These are phyloP conservation scores for Lathyrus tuberosus DNA, from an alignment of 306 rosid species.

Conservation along the genomic window DNA sequence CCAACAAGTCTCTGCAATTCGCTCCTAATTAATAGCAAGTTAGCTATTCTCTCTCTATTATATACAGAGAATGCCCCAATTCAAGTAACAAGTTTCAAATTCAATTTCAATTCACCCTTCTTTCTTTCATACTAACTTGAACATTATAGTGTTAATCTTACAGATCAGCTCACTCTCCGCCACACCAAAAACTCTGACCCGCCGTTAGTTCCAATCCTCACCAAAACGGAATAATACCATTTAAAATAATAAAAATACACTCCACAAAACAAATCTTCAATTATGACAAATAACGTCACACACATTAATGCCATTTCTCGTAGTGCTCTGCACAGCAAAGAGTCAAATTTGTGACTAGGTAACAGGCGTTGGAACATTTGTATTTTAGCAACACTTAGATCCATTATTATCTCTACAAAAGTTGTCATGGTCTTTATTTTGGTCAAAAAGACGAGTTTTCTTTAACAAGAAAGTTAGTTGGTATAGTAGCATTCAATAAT, in stretches of 20 bases:
- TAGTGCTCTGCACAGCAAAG: slow-evolving; percentile 32
- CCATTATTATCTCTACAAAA: slow-evolving; percentile 34
- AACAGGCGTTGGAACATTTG: background rate
- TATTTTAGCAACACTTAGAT: background rate
- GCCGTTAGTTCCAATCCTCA: too few species aligned
- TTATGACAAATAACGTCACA: slow-evolving; percentile 27
- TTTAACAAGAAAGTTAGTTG: slow-evolving; percentile 24
- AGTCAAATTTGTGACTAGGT: slow-evolving; percentile 37
- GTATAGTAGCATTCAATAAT: slow-evolving; percentile 29
- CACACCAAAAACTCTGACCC: too few species aligned
- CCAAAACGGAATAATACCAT: too few species aligned
- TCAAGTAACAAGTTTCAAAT: too few species aligned
- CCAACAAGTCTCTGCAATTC: too few species aligned
- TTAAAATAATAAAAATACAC: background rate
- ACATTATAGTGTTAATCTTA: too few species aligned
- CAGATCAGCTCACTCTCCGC: too few species aligned
- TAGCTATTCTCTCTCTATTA: too few species aligned
- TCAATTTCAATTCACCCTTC: too few species aligned
- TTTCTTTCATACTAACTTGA: too few species aligned
- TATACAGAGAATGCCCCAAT: too few species aligned
- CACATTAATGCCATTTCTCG: slow-evolving; percentile 31
- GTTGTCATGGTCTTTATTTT: slow-evolving; percentile 33
- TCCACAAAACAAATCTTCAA: background rate
- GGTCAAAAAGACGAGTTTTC: slow-evolving; percentile 40
- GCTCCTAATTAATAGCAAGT: too few species aligned